These are phyloP conservation scores for Fusarium chaquense DNA, from an alignment of 2,329 filamentous ascomycete species.

Conservation along the genomic window DNA sequence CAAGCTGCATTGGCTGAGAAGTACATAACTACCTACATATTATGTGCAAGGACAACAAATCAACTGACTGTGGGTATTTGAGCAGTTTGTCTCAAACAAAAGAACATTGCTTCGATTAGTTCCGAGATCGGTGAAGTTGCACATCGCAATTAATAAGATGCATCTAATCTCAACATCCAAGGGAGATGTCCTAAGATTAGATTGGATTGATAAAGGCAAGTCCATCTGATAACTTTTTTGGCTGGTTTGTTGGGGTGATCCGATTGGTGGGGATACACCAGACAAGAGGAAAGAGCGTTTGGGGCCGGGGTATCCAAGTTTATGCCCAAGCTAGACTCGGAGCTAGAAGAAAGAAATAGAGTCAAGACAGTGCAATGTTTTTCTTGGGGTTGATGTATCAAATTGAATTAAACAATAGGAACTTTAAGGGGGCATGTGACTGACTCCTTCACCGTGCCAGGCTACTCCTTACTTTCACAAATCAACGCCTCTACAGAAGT, in stretches of 20 bases:
- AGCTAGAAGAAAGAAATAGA: slow-evolving; percentile 7
- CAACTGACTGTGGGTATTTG: slow-evolving; percentile 7
- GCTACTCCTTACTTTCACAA: background rate
- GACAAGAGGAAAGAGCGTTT: slow-evolving; percentile 18
- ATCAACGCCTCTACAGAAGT: background rate
- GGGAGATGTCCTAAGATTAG: slow-evolving; percentile 44
- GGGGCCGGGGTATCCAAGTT: slow-evolving; percentile 10
- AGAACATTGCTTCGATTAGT: background rate
- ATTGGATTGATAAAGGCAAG: slow-evolving; percentile 48
- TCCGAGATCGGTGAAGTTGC: slow-evolving; percentile 41
- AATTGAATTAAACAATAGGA: background rate
- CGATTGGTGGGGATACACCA: slow-evolving; percentile 34
- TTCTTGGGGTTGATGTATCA: background rate
- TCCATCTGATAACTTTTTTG: slow-evolving; percentile 40
- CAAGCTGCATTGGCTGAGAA: slow-evolving; percentile 7
- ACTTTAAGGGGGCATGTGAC: slow-evolving; percentile 35
- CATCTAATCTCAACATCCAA: slow-evolving; percentile 32
- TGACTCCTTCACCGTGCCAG: background rate
- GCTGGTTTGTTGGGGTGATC: slow-evolving; percentile 18
- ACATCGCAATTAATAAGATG: slow-evolving; percentile 12
- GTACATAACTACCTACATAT: slow-evolving; percentile 1
- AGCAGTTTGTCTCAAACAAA: background rate
- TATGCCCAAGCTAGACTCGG: background rate
- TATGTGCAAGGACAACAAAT: slow-evolving; percentile 22
- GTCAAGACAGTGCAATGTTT: background rate